Evolutionary conservation across 352 stramenopile species (phyloP), one percentile per base, ranked within the genome.

Genomic region (Aphanomyces cochlioides): DNA sequence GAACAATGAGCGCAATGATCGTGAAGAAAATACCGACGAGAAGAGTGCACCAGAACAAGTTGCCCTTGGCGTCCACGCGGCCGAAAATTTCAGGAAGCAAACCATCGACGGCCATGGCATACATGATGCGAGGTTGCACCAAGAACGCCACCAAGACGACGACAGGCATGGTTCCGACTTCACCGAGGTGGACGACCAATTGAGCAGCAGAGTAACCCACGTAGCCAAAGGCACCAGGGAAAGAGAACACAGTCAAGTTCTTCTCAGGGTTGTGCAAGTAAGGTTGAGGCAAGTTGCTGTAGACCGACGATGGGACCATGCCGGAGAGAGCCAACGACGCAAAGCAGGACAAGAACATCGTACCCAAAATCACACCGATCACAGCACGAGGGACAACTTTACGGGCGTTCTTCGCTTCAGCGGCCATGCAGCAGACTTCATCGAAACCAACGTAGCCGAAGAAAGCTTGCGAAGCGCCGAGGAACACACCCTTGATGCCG

Each of bases 141-240:
- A 98, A 74, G 68, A 98, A 92, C 54, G 83, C 92, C 15, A 98
- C 84, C 7, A 98, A 74, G 50, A 98, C 93, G 48, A 98, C 95
- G 19, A 98, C 74, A 0, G 95, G 95, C 75, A 98, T 92, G 17
- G 92, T 98, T 17, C 92, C 77, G 3, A 93, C 67, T 77, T 96
- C 88, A 56, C 88, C 88, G 59, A 83, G 69, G 37, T 81, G 82
- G 10, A 83, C 77, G 41, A 93, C 65, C 48, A 89, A 72, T 37
- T 75, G 67, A 8, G 77, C 74, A 75, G 78, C 69, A 17, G 66
- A 64, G 56, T 61, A 77, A 5, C 75, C 74, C 13, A 75, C 59
- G 41, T 65, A 50, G 15, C 71, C 47, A 65, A 79, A 79, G 5
- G 56, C 75, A 19, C 45, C 66, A 47, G 75, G 58, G 19, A 79